A percentile compares a stretch with the other conserved stretches of the same genome.
phyloP scores from a whole-genome alignment of 2,329 filamentous ascomycete species.

The Penicillium sp. region DNA sequence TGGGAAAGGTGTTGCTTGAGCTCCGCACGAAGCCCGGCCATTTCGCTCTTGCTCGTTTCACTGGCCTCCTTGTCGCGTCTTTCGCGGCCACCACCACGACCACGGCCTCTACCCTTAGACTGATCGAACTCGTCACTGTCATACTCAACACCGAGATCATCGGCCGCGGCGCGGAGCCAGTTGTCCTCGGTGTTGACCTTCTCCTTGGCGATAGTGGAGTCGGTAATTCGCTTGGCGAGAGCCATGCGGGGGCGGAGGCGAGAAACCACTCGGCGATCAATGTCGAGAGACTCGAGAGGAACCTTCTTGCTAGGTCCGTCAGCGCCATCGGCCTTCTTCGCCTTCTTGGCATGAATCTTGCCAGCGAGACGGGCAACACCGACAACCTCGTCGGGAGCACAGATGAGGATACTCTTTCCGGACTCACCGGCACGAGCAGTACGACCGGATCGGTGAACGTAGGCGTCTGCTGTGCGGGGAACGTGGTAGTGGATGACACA shows the following conservation, averaged over 20 bases:
- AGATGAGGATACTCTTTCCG: conserved; percentile 83
- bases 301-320: conserved; percentile 55
- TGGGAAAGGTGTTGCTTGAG: conserved; percentile 68
- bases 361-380: conserved; percentile 79
- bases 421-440: conserved; percentile 79
- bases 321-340: conserved; percentile 45
- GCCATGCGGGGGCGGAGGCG: conserved; percentile 74
- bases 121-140: conserved; percentile 82
- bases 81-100: conserved; percentile 71
- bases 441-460: conserved; percentile 92
- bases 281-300: conserved; percentile 69
- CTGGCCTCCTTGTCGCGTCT: conserved; percentile 71
- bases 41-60: conserved; percentile 68
- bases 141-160: conserved; percentile 91
- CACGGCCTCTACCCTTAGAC: conserved; percentile 65
- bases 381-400: conserved; percentile 84
- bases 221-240: conserved; percentile 83
- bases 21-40: conserved; percentile 68
- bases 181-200: conserved; percentile 80
- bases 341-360: conserved; percentile 74
- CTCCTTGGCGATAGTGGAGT: conserved; percentile 80
- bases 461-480: conserved; percentile 84
- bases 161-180: conserved; percentile 79
- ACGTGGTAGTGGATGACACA: conserved; percentile 94
- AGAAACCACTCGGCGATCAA: conserved; percentile 76